These are phyloP conservation scores for Benincasa hispida DNA, from an alignment of 306 rosid species.

Conservation along the genomic window DNA sequence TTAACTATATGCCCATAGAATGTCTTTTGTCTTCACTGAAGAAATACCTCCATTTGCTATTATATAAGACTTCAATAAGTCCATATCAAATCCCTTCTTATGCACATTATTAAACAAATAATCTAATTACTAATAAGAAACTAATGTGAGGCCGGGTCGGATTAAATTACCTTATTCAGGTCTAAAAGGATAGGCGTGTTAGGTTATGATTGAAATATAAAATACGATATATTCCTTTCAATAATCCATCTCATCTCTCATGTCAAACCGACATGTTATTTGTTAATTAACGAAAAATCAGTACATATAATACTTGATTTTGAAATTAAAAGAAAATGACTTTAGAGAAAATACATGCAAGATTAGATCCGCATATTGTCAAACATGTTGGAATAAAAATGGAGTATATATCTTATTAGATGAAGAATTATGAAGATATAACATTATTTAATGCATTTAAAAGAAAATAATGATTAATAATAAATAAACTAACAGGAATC, in stretches of 20 bases:
- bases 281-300: not conserved
- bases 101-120: not conserved
- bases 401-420: not conserved
- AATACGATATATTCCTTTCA: not conserved
- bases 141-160: not conserved
- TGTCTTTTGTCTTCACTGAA: not conserved
- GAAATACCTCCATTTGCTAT: not conserved
- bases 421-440: not conserved
- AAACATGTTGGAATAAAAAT: not conserved
- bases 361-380: not conserved
- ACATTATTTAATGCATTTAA: not conserved
- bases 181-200: not conserved
- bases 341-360: not conserved
- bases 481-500: conserved; percentile 13
- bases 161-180: not conserved
- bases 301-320: not conserved
- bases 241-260: not conserved
- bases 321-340: not conserved
- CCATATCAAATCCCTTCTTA: not conserved
- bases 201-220: not conserved
- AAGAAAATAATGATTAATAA: not conserved
- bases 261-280: not conserved
- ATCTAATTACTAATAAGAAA: not conserved
- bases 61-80: not conserved
- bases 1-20: not conserved